Percentiles rank a stretch among this genome's conserved stretches.
phyloP scores from a whole-genome alignment of 2,329 filamentous ascomycete genomes.

The Sporothrix pseudoabietina region DNA sequence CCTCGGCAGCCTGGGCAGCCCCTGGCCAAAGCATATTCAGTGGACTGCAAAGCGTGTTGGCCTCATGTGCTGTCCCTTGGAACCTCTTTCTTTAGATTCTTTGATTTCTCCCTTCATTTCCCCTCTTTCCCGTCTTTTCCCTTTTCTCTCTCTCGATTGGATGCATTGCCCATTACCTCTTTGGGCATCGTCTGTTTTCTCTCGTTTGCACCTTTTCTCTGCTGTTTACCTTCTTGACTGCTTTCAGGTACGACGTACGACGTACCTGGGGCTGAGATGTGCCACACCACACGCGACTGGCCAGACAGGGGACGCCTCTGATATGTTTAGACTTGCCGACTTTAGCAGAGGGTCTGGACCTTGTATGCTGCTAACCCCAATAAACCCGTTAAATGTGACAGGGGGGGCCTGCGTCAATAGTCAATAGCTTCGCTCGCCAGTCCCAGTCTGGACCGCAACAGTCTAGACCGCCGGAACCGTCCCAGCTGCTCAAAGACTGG shows the following conservation, averaged over 20 bases:
- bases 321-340: no score
- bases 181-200: not conserved
- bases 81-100: not conserved
- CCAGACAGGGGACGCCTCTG: not conserved
- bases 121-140: not conserved
- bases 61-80: not conserved
- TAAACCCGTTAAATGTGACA: constrained; percentile 9
- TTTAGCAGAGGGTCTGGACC: not conserved
- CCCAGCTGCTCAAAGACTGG: not conserved
- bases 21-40: not conserved
- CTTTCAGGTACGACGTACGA: constrained; percentile 2
- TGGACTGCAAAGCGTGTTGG: not conserved
- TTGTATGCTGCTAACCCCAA: constrained; percentile 13
- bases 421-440: not conserved
- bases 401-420: constrained; percentile 16
- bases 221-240: constrained; percentile 5
- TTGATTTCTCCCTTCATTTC: not conserved
- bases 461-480: constrained; percentile 18
- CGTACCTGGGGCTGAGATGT: constrained; percentile 16
- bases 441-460: not conserved
- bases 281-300: constrained; percentile 26
- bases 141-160: not conserved
- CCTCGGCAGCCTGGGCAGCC: not conserved
- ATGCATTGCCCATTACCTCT: not conserved
- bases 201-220: not conserved